A percentile compares a stretch with the other conserved stretches of the same genome.
phyloP scores from a whole-genome alignment of 768 basidiomycete genomes.

The Hortiboletus campestris region DNA sequence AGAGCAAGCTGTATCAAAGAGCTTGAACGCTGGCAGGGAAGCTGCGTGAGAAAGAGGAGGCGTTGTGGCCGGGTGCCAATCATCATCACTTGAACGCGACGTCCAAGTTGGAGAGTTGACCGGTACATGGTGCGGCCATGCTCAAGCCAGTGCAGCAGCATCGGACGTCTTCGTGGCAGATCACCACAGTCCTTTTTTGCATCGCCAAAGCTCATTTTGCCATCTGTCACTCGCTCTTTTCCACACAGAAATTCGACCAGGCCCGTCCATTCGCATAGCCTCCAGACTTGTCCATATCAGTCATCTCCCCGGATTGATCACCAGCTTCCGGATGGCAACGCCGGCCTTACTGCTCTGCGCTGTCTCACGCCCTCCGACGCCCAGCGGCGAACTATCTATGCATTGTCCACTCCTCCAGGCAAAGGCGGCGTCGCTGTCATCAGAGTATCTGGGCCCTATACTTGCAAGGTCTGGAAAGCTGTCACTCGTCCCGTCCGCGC shows the following conservation, averaged over 20 bases:
- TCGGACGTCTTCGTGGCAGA: slow-evolving; percentile 2
- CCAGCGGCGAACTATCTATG: slow-evolving; percentile 79
- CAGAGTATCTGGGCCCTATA: slow-evolving; percentile 78
- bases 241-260: slow-evolving; percentile 27
- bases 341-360: neutral
- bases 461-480: slow-evolving; percentile 54
- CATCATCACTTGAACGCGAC: neutral
- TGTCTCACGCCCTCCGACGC: slow-evolving; percentile 40
- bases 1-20: neutral
- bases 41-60: slow-evolving; percentile 22
- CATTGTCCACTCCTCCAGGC: slow-evolving; percentile 83
- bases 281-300: slow-evolving; percentile 14
- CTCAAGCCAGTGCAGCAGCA: slow-evolving; percentile 2
- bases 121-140: slow-evolving; percentile 23
- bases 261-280: slow-evolving; percentile 16
- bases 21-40: neutral
- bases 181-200: slow-evolving; percentile 1
- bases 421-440: slow-evolving; percentile 83
- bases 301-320: neutral
- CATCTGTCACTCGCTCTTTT: slow-evolving; percentile 16
- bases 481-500: slow-evolving; percentile 46
- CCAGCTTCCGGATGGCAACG: neutral
- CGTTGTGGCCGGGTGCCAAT: too few species aligned
- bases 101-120: slow-evolving; percentile 5
- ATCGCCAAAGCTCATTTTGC: slow-evolving; percentile 4